These are phyloP conservation scores for Fomitopsis schrenkii DNA, from an alignment of 1,284 basidiomycete genomes.

Conservation along the genomic window DNA sequence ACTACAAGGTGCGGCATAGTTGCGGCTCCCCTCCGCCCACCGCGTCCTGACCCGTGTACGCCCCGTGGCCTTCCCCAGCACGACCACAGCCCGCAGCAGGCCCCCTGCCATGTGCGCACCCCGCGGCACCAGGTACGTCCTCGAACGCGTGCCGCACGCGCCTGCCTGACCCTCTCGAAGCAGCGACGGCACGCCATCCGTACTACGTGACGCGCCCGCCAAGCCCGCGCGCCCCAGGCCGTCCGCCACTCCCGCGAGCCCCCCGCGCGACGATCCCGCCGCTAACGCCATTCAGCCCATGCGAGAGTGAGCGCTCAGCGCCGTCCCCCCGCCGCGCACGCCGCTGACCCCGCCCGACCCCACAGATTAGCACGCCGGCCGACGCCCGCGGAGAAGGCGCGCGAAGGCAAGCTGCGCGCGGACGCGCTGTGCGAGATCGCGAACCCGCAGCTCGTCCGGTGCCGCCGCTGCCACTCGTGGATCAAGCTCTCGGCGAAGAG, in stretches of 20 bases:
- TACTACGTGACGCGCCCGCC: neutral
- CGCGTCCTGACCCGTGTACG: neutral
- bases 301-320: neutral
- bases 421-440: constrained; percentile 51
- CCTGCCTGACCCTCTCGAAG: neutral
- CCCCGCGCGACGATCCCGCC: neutral
- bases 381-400: constrained; percentile 28
- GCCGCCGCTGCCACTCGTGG: constrained; percentile 46
- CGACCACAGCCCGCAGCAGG: no score
- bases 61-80: neutral
- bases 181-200: neutral
- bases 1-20: neutral
- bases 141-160: neutral
- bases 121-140: neutral
- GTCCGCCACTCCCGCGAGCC: neutral
- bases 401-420: constrained; percentile 45
- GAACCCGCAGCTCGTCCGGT: constrained; percentile 49
- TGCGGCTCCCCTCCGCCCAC: neutral
- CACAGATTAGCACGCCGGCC: neutral
- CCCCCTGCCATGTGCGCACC: neutral
- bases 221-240: neutral
- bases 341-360: neutral
- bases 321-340: neutral
- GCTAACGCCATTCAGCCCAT: no score
- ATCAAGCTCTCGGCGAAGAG: constrained; percentile 70